A percentile compares a stretch with the other conserved stretches of the same genome.
Conservation (phyloP, 2,329 filamentous ascomycete genomes). For the Exserohilum turcica region DNA sequence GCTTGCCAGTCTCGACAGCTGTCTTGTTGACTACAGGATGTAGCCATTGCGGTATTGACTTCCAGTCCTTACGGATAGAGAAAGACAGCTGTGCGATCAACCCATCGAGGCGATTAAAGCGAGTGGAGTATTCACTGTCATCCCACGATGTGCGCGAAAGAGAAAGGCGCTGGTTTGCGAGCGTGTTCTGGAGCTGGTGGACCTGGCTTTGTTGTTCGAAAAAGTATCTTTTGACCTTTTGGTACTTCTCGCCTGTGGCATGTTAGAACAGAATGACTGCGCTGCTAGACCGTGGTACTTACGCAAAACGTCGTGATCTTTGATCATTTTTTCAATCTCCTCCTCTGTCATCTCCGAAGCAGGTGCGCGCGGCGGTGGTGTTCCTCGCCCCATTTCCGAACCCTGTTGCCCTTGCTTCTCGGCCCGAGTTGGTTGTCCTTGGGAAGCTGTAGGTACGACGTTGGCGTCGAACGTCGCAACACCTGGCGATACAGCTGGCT, state of each 20-base stretch:
- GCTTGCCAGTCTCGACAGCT: conserved; percentile 83
- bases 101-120: conserved; percentile 89
- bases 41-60: conserved; percentile 78
- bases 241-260: conserved; percentile 83
- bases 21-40: conserved; percentile 80
- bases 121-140: conserved; percentile 88
- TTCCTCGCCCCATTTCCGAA: conserved; percentile 47
- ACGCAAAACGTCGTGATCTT: conserved; percentile 58
- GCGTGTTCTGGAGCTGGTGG: conserved; percentile 93
- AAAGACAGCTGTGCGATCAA: conserved; percentile 94
- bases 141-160: conserved; percentile 93
- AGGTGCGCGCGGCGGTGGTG: conserved; percentile 52
- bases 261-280: conserved; percentile 5
- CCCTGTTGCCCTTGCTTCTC: conserved; percentile 40
- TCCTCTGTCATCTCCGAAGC: conserved; percentile 55
- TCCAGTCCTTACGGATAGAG: conserved; percentile 96
- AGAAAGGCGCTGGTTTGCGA: conserved; percentile 93
- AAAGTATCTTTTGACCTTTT: conserved; percentile 96
- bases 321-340: conserved; percentile 53
- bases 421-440: conserved; percentile 52
- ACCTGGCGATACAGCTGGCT: conserved; percentile 45
- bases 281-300: conserved; percentile 24
- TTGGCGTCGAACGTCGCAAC: conserved; percentile 53
- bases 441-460: conserved; percentile 52
- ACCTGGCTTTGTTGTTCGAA: conserved; percentile 91